Evolutionary conservation across 441 rosid genomes (phyloP), one percentile per base, ranked within the genome.

Genomic region (Pelargonium cotyledonis): DNA sequence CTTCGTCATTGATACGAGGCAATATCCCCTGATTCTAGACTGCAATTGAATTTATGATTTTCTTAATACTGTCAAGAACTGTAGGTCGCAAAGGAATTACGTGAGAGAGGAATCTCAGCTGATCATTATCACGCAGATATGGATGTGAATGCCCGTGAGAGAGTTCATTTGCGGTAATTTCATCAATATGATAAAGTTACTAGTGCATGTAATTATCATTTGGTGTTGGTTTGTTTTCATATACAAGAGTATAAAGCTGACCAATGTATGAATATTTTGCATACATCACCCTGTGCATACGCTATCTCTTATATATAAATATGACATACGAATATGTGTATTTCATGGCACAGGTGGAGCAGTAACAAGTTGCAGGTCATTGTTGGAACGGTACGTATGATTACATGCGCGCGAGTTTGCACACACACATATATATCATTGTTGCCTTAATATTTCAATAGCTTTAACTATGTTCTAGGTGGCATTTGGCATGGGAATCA

Each of bases 401-500:
- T 29, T 29, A 29, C 35, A 29, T 29, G 35, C 35, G 35, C 35
- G 35, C 35, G 23, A 0, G 23, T 1, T 0, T 1, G 23, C 23
- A 21, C 23, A 21, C 23, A 29, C 35, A 29, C 35, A 2, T 4
- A 29, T 29, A 29, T 31, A 68, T 15, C 26, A 71, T 51, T 67
- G 14, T 72, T 14, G 19, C 23, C 68, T 69, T 79, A 70, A 12
- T 4, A 31, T 71, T 78, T 31, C 79, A 67, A 72, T 66, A 31
- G 19, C 62, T 64, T 72, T 71, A 44, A 61, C 74, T 80, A 14
- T 43, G 47, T 76, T 67, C 41, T 82, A 95, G 99, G 99, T 95
- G 79, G 99, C 99, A 53, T 95, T 95, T 86, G 99, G 99, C 31
- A 95, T 95, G 99, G 99, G 99, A 79, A 92, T 95, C 82, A 95